These are phyloP conservation scores for Fusarium fujikuroi DNA, from an alignment of 2,329 filamentous ascomycete species.

Conservation along the genomic window DNA sequence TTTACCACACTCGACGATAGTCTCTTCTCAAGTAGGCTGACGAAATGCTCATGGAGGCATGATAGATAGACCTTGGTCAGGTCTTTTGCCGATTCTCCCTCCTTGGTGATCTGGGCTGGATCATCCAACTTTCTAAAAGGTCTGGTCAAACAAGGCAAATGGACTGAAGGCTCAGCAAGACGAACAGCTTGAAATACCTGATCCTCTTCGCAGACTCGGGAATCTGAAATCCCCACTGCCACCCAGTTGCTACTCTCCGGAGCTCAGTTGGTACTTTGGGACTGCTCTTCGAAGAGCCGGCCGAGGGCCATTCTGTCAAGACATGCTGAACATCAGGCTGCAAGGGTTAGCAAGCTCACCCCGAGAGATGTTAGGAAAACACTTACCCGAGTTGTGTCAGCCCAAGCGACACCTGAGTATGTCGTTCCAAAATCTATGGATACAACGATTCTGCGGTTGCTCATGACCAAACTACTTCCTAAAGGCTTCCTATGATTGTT, in stretches of 20 bases:
- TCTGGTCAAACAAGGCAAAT: conserved; percentile 22
- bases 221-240: conserved; percentile 64
- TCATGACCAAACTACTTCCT: conserved; percentile 42
- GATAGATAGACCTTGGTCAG: conserved; percentile 57
- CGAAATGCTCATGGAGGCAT: conserved; percentile 60
- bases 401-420: conserved; percentile 66
- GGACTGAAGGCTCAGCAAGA: conserved; percentile 12
- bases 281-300: conserved; percentile 47
- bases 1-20: conserved; percentile 56
- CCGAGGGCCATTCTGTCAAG: conserved; percentile 58
- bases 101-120: conserved; percentile 42
- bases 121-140: conserved; percentile 51
- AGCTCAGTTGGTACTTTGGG: conserved; percentile 63
- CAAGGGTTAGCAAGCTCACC: conserved; percentile 37
- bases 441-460: conserved; percentile 57
- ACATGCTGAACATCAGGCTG: conserved; percentile 54
- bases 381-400: conserved; percentile 54
- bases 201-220: conserved; percentile 53
- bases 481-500: conserved; percentile 27
- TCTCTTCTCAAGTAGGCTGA: conserved; percentile 55
- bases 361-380: neutral
- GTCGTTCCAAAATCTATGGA: conserved; percentile 68
- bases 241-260: conserved; percentile 53
- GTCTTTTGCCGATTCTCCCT: conserved; percentile 51
- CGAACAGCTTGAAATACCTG: conserved; percentile 62